phyloP scores from a whole-genome alignment of 108 stramenopile genomes.

The Mediolabrus comicus region DNA sequence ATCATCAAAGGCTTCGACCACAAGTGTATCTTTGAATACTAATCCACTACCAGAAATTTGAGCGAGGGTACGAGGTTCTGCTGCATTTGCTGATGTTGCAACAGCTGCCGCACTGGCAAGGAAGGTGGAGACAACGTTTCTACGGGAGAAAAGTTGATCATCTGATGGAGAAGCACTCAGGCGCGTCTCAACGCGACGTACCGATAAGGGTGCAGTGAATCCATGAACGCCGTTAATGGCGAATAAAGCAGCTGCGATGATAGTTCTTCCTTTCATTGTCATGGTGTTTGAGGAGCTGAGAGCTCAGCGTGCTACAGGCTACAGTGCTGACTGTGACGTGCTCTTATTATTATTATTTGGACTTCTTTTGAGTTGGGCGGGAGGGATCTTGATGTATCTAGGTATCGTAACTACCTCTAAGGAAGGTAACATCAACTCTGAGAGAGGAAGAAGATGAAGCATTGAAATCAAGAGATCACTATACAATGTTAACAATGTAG shows the following conservation, averaged over 20 bases:
- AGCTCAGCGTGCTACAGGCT: too few species aligned
- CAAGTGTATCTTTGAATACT: conserved; percentile 87
- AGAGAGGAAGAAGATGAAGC: too few species aligned
- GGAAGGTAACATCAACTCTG: too few species aligned
- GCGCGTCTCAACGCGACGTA: not conserved
- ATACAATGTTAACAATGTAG: too few species aligned
- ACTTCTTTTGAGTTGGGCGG: too few species aligned
- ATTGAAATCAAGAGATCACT: too few species aligned
- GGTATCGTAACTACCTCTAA: too few species aligned
- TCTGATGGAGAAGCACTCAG: not conserved
- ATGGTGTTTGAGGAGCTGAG: not conserved
- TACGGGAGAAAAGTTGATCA: conserved; percentile 15
- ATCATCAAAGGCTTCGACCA: conserved; percentile 81
- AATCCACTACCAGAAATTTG: conserved; percentile 77
- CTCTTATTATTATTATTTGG: too few species aligned
- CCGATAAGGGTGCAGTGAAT: not conserved
- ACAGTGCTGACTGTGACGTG: too few species aligned
- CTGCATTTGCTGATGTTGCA: conserved; percentile 38
- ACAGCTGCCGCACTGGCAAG: conserved; percentile 2
- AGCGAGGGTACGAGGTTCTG: conserved; percentile 59
- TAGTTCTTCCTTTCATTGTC: conserved; percentile 1
- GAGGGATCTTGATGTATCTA: too few species aligned
- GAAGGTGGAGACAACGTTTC: conserved; percentile 30
- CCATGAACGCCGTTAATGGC: not conserved
- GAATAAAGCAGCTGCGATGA: not conserved